Conservation (phyloP, 176 grass and related monocot species). For the Bonia amplexicaulis region DNA sequence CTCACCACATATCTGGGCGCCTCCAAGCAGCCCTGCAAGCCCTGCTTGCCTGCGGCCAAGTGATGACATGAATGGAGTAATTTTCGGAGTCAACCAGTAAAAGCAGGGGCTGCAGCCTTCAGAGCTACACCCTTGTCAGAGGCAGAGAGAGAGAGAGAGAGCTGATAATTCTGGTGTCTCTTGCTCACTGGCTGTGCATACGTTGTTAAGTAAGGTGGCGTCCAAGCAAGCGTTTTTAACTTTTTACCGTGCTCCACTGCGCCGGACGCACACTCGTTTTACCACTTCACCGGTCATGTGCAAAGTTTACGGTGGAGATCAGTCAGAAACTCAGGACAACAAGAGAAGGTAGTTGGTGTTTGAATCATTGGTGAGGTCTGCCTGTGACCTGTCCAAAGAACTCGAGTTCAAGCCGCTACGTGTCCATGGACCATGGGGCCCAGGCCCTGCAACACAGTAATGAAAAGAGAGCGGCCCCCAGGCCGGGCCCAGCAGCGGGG, state of each 20-base stretch:
- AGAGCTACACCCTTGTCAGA: neutral
- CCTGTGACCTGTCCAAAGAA: slow-evolving; percentile 1
- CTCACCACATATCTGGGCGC: neutral
- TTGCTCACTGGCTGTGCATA: neutral
- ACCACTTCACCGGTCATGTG: neutral
- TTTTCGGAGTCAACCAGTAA: neutral
- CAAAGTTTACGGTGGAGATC: neutral
- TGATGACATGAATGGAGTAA: neutral
- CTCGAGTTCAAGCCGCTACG: neutral
- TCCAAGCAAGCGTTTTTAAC: slow-evolving; percentile 20
- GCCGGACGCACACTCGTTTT: slow-evolving; percentile 14
- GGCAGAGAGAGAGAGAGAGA: neutral
- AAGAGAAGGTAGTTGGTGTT: neutral
- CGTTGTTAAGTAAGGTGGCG: slow-evolving; percentile 14
- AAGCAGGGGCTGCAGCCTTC: too few relatives aligned
- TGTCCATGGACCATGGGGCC: neutral
- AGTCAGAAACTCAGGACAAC: neutral
- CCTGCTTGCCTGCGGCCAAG: neutral
- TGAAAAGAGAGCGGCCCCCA: neutral
- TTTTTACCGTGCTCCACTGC: neutral
- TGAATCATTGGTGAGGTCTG: neutral
- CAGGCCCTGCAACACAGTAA: neutral
- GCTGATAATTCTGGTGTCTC: neutral
- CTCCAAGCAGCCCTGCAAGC: neutral
- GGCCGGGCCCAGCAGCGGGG: neutral